Evolutionary conservation across 495 filamentous ascomycete species (phyloP), one percentile per base, ranked within the genome.

Genomic region (Neurospora africana): DNA sequence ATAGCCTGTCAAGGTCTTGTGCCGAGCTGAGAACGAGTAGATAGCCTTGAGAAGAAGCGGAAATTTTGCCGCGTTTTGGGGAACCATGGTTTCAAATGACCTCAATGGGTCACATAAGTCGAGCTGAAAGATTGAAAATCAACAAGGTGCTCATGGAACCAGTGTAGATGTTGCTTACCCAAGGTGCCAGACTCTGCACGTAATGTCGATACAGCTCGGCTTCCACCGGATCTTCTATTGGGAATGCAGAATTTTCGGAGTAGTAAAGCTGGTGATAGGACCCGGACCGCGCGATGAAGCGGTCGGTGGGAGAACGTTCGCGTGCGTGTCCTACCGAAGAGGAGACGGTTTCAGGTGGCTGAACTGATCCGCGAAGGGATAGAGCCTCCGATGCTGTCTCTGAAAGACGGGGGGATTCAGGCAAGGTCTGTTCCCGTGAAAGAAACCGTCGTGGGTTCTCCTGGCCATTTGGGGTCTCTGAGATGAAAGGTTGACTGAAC

Each of bases 1-100:
- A 13, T 68, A 44, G 19, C 79, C 77, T 0, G 83, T 86, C 27
- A 85, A 81, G 53, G 83, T 85, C 53, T 88, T 74, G 75, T 90
- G 87, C 13, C 85, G 79, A 3, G 86, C 85, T 3, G 88, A 86
- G 35, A 89, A 78, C 10, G 88, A 86, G 71, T 89, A 83, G 13
- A 90, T 86, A 47, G 88, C 87, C 68, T 88, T 87, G 44, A 88
- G 78, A 8, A 90, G 78, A 37, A 86, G 84, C n/a, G 83, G 82
- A 68, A 81, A 86, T 23, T 72, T 81, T 15, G 81, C 80, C 5
- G 88, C 86, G 58, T 82, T 76, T 68, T 85, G 80, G 1, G 87
- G 87, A 2, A 90, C 86, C 13, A 85, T 76, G 2, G 84, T 78
- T 30, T 86, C 82, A 71, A 90, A 90, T 73, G 86, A 86, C 69